Conservation (phyloP, 176 grass and related monocot species). For the Oryza meridionalis region DNA sequence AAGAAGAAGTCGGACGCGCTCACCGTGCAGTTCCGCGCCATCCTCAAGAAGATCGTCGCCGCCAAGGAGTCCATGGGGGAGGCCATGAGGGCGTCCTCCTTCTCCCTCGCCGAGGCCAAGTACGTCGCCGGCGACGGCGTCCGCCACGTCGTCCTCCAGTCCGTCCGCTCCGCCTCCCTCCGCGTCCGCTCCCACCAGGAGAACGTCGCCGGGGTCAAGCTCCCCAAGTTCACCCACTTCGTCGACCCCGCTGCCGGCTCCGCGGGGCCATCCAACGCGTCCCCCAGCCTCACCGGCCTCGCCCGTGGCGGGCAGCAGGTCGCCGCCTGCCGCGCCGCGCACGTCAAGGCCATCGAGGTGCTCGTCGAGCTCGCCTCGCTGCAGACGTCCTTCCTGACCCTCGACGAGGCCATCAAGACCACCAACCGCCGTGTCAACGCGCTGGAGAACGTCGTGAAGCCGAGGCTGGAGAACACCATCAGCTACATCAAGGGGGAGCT, state of each 20-base stretch:
- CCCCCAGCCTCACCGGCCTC: slow-evolving; percentile 70
- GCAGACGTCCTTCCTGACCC: slow-evolving; percentile 93
- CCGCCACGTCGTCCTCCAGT: slow-evolving; percentile 78
- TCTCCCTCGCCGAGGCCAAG: slow-evolving; percentile 89
- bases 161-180: slow-evolving; percentile 74
- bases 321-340: slow-evolving; percentile 69
- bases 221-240: slow-evolving; percentile 87
- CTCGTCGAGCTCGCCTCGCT: slow-evolving; percentile 92
- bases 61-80: slow-evolving; percentile 95
- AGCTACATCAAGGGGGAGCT: slow-evolving; percentile 88
- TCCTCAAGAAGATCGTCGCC: slow-evolving; percentile 89
- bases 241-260: slow-evolving; percentile 57
- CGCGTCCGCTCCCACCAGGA: slow-evolving; percentile 87
- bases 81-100: slow-evolving; percentile 78
- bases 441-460: slow-evolving; percentile 91
- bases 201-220: slow-evolving; percentile 87
- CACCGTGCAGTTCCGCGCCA: slow-evolving; percentile 78
- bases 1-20: slow-evolving; percentile 98
- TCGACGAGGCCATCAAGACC: slow-evolving; percentile 96
- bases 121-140: slow-evolving; percentile 85
- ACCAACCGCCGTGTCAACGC: slow-evolving; percentile 93
- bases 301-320: slow-evolving; percentile 86
- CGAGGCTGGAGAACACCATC: slow-evolving; percentile 92
- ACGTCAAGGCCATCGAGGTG: slow-evolving; percentile 89
- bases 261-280: slow-evolving; percentile 32